These are phyloP conservation scores for Papiliotrema nemorosa DNA, from an alignment of 1,284 basidiomycete genomes.

Conservation along the genomic window DNA sequence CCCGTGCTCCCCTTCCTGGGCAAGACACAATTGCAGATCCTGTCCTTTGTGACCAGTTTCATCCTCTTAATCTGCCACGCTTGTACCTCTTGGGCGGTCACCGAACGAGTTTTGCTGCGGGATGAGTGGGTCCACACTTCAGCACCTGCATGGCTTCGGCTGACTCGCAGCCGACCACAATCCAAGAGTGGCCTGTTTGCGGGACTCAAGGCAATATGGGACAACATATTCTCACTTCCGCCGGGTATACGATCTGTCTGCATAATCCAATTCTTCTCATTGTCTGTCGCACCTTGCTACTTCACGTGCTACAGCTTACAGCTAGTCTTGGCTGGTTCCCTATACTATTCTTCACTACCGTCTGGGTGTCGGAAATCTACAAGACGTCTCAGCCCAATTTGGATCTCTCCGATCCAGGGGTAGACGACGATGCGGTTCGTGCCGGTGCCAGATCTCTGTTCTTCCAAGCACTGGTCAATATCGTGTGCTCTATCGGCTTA, in stretches of 20 bases:
- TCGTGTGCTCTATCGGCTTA: constrained; percentile 65
- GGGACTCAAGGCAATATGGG: constrained; percentile 56
- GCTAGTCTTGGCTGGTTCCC: constrained; percentile 82
- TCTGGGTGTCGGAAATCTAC: constrained; percentile 84
- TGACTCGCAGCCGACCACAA: constrained; percentile 38
- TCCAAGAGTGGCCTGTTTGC: constrained; percentile 32
- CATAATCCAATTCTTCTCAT: constrained; percentile 73
- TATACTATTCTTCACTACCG: constrained; percentile 77
- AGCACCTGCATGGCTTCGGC: background rate
- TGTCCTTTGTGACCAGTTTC: constrained; percentile 53
- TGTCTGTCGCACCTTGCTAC: constrained; percentile 53
- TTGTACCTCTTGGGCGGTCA: constrained; percentile 63
- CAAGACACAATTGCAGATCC: constrained; percentile 71
- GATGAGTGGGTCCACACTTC: constrained; percentile 45
- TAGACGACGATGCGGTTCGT: constrained; percentile 68
- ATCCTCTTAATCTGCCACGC: constrained; percentile 51
- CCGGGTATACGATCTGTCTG: constrained; percentile 70
- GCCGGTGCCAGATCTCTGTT: constrained; percentile 80
- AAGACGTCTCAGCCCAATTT: constrained; percentile 51
- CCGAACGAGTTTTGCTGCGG: constrained; percentile 68
- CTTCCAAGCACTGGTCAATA: constrained; percentile 66
- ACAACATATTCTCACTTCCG: constrained; percentile 66
- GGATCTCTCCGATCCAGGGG: constrained; percentile 36
- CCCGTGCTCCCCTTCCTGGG: constrained; percentile 63
- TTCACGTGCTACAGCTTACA: constrained; percentile 1